These are phyloP conservation scores for Saturnispora ahearnii DNA, from an alignment of 805 yeast genomes.

Conservation along the genomic window DNA sequence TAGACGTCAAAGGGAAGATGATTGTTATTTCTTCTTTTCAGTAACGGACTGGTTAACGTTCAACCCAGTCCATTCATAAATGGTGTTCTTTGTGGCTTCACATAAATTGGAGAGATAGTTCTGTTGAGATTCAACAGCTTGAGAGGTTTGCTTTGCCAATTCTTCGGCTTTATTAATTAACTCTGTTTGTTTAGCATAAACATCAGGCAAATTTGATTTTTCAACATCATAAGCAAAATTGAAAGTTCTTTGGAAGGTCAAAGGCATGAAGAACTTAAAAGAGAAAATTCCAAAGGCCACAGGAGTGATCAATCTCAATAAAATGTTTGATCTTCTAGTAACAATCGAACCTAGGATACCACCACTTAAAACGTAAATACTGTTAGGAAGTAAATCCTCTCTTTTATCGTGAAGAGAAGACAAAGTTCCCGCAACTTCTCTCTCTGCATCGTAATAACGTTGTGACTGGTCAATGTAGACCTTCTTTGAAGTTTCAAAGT, in stretches of 20 bases:
- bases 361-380: conserved; percentile 60
- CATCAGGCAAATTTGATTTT: conserved; percentile 46
- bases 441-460: conserved; percentile 50
- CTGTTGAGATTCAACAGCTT: conserved; percentile 33
- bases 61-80: conserved; percentile 58
- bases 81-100: conserved; percentile 31
- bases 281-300: conserved; percentile 51
- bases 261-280: conserved; percentile 63
- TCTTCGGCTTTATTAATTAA: conserved; percentile 38
- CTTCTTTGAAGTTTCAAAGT: conserved; percentile 28
- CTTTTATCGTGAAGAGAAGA: conserved; percentile 52
- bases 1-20: not conserved
- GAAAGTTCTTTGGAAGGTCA: conserved; percentile 55
- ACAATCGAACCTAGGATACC: conserved; percentile 63
- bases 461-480: conserved; percentile 40
- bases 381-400: conserved; percentile 67
- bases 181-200: conserved; percentile 53
- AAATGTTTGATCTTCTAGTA: conserved; percentile 55
- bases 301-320: conserved; percentile 50
- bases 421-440: conserved; percentile 52
- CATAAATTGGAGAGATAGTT: conserved; percentile 26
- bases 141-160: conserved; percentile 36
- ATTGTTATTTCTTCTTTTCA: conserved; percentile 30
- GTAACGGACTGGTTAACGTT: conserved; percentile 56
- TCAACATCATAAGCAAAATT: conserved; percentile 53